These are phyloP conservation scores for Ilex aquifolium DNA, from an alignment of 257 asterid species.

Conservation along the genomic window DNA sequence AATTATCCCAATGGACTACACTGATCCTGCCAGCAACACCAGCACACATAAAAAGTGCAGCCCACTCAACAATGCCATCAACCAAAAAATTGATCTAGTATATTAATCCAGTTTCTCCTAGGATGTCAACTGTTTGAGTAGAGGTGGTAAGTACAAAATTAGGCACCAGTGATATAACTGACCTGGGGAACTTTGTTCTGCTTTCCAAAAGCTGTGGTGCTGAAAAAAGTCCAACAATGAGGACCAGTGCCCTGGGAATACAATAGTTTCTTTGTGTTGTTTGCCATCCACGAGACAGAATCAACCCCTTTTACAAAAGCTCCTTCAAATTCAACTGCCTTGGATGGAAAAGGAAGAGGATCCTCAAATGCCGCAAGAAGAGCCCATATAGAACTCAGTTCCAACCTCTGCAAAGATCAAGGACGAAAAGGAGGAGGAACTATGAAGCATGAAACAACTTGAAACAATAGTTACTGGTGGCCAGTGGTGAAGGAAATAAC, in stretches of 20 bases:
- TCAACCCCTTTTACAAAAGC: constrained; percentile 87
- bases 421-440: constrained; percentile 4
- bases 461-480: constrained; percentile 5
- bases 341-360: constrained; percentile 58
- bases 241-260: constrained; percentile 47
- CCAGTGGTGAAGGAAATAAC: constrained; percentile 4
- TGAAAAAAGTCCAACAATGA: constrained; percentile 88
- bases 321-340: constrained; percentile 54
- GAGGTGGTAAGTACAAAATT: too few species aligned
- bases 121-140: too few species aligned
- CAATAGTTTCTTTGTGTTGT: constrained; percentile 64
- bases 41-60: too few species aligned
- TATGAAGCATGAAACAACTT: constrained; percentile 6
- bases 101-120: too few species aligned
- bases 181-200: constrained; percentile 95
- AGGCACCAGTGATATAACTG: constrained; percentile 8
- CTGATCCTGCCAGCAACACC: too few species aligned
- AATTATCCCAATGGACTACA: too few species aligned
- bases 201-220: constrained; percentile 76
- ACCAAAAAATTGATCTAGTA: too few species aligned
- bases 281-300: constrained; percentile 89
- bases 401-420: constrained; percentile 52
- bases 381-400: constrained; percentile 92
- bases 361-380: constrained; percentile 89
- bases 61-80: too few species aligned